These are phyloP conservation scores for Ophiostoma perfectum DNA, from an alignment of 2,329 filamentous ascomycete genomes.

Conservation along the genomic window DNA sequence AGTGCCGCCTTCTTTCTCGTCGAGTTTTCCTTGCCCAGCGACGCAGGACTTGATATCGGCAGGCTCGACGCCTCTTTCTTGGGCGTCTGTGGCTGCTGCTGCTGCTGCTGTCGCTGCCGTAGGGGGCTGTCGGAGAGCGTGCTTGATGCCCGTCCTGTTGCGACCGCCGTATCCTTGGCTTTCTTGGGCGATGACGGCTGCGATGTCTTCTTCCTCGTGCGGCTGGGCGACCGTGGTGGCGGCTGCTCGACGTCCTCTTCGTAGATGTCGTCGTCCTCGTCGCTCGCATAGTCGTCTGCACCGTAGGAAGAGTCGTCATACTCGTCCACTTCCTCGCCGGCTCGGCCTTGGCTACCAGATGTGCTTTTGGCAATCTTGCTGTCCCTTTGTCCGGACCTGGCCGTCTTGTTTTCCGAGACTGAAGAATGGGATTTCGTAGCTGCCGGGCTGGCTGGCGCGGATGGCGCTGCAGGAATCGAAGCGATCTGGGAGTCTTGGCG, in stretches of 20 bases:
- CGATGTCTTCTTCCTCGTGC: neutral
- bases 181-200: neutral
- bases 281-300: neutral
- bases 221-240: neutral
- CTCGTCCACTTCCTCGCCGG: neutral
- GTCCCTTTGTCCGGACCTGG: no score
- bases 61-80: conserved; percentile 11
- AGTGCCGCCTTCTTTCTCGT: neutral
- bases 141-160: conserved; percentile 3
- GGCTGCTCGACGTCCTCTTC: neutral
- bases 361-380: no score
- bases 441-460: no score
- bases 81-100: neutral
- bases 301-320: neutral
- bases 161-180: conserved; percentile 3
- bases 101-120: conserved; percentile 10
- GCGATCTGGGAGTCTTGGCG: no score
- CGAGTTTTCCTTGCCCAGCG: neutral
- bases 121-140: neutral
- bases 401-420: no score
- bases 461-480: no score
- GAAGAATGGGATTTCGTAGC: no score
- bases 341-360: no score
- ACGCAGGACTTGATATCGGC: neutral
- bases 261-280: neutral